Percentiles rank a stretch among this genome's conserved stretches.
These are phyloP conservation scores for Plasmodium berghei DNA, from an alignment of 169 alveolate genomes.

Conservation along the genomic window DNA sequence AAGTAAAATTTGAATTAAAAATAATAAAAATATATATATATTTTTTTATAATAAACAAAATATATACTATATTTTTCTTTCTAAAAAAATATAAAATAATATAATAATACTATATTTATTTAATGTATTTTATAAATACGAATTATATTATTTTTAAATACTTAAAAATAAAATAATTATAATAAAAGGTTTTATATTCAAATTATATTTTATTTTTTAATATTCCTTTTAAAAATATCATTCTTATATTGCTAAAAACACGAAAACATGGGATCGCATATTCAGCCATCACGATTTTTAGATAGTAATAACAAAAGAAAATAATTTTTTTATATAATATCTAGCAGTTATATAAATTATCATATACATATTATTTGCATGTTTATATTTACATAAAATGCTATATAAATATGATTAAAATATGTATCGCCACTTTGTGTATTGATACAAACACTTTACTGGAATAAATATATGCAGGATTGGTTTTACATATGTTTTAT, in stretches of 20 bases:
- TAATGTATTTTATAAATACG: no score
- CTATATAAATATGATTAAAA: no score
- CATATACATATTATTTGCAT: neutral
- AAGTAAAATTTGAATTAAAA: neutral
- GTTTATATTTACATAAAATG: no score
- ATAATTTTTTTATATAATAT: neutral
- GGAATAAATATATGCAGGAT: no score
- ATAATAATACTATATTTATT: neutral
- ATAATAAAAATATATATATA: neutral
- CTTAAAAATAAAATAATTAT: no score
- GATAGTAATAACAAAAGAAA: constrained; percentile 51
- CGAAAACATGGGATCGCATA: constrained; percentile 64
- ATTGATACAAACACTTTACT: no score
- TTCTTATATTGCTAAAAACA: constrained; percentile 8
- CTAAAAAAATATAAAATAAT: neutral
- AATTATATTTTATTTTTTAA: no score
- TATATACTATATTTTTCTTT: neutral
- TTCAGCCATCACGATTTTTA: constrained; percentile 76
- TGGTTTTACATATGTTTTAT: no score
- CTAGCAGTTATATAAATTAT: constrained; percentile 4
- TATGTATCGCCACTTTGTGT: no score
- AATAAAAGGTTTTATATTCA: no score
- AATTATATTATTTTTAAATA: no score
- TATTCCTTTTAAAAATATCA: no score
- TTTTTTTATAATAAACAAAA: neutral